Evolutionary conservation across 148 eudicot genomes (phyloP).

Genomic region (Rhododendron williamsianum): DNA sequence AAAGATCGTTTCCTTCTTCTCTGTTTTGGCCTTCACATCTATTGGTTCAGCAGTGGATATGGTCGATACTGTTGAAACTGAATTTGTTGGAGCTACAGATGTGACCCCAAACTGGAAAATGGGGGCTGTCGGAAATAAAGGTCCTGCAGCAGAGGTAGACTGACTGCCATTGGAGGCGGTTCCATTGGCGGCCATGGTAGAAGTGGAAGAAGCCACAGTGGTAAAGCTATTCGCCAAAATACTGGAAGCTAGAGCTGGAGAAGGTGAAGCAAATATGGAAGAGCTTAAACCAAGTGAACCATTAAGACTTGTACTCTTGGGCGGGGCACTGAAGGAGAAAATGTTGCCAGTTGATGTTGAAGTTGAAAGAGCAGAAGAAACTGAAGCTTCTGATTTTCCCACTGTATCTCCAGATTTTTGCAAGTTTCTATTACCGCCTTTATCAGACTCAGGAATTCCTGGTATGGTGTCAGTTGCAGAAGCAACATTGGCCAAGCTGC

Average conservation of each 20-base stretch:
- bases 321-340: conserved; percentile 20
- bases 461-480: conserved; percentile 18
- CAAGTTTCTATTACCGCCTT: conserved; percentile 17
- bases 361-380: conserved; percentile 17
- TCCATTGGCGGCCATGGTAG: neutral
- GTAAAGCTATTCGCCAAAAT: conserved; percentile 28
- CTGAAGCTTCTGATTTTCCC: conserved; percentile 21
- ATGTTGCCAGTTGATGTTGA: conserved; percentile 16
- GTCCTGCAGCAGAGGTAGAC: conserved; percentile 19
- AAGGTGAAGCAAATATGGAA: conserved; percentile 17
- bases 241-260: conserved; percentile 25
- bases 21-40: conserved; percentile 21
- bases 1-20: conserved; percentile 25
- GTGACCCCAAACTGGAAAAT: conserved; percentile 24
- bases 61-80: conserved; percentile 20
- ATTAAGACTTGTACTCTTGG: conserved; percentile 21
- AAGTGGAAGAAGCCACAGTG: conserved; percentile 15
- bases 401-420: conserved; percentile 17
- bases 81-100: conserved; percentile 23
- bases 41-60: conserved; percentile 14
- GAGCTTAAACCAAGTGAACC: conserved; percentile 34
- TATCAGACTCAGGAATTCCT: conserved; percentile 22
- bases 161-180: conserved; percentile 17
- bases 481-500: conserved; percentile 33
- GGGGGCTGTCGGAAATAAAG: conserved; percentile 22